These are phyloP conservation scores for Balansia obtecta DNA, from an alignment of 2,329 filamentous ascomycete genomes.

Conservation along the genomic window DNA sequence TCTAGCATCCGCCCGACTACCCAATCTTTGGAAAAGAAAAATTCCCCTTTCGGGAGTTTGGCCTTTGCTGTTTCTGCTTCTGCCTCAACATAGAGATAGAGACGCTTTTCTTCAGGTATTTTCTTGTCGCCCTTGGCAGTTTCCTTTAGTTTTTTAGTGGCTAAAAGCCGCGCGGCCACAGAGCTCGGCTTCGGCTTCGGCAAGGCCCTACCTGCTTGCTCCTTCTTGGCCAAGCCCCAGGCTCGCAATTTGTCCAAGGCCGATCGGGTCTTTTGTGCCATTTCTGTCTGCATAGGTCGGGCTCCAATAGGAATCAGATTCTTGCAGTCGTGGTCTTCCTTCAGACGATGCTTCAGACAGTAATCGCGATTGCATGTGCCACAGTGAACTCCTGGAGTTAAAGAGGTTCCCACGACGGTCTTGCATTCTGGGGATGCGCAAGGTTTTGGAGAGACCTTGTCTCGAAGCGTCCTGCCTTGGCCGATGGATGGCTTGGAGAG, in stretches of 20 bases:
- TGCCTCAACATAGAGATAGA: constrained; percentile 85
- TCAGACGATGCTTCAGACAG: constrained; percentile 64
- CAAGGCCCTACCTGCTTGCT: constrained; percentile 43
- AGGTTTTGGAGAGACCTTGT: constrained; percentile 48
- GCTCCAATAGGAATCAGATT: constrained; percentile 53
- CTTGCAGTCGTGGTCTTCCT: constrained; percentile 74
- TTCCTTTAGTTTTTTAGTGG: constrained; percentile 69
- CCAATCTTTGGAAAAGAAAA: constrained; percentile 77
- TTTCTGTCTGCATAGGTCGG: constrained; percentile 29
- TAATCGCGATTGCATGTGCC: constrained; percentile 58
- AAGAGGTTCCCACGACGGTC: constrained; percentile 55
- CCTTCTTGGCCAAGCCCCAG: constrained; percentile 68
- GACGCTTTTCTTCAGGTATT: constrained; percentile 65
- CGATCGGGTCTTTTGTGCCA: constrained; percentile 52
- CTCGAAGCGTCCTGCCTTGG: constrained; percentile 39
- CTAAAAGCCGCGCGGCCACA: constrained; percentile 51
- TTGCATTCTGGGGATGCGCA: constrained; percentile 57
- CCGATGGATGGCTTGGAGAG: constrained; percentile 41
- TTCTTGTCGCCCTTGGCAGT: constrained; percentile 84
- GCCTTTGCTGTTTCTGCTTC: constrained; percentile 74
- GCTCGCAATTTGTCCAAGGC: constrained; percentile 67
- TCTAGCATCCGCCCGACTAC: constrained; percentile 77
- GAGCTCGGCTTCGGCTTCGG: constrained; percentile 52
- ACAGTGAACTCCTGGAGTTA: constrained; percentile 60
- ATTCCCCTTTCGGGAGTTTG: constrained; percentile 70